These are phyloP conservation scores for Lactarius quietus DNA, from an alignment of 768 basidiomycete species.

Conservation along the genomic window DNA sequence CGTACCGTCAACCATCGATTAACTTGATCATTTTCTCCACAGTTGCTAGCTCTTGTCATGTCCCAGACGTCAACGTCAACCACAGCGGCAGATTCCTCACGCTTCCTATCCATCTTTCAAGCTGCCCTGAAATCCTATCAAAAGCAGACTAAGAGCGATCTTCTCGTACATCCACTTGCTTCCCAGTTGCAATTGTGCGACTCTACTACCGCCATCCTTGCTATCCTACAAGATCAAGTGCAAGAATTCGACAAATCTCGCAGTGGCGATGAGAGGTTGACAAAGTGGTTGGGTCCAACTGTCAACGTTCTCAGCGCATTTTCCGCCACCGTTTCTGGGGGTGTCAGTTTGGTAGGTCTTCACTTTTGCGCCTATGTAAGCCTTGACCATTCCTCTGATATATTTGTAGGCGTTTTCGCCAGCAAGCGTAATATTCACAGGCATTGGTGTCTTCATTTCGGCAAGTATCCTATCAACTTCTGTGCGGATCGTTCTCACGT, in stretches of 20 bases:
- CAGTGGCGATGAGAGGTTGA: background rate
- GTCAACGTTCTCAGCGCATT: background rate
- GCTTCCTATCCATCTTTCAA: background rate
- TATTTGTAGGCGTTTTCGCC: background rate
- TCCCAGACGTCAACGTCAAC: background rate
- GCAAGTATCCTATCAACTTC: background rate
- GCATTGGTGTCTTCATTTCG: background rate
- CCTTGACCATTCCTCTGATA: background rate
- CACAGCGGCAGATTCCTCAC: background rate
- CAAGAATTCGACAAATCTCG: background rate
- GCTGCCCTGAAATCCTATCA: background rate
- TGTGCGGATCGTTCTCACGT: background rate
- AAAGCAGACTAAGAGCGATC: background rate
- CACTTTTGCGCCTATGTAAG: background rate
- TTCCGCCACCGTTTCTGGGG: background rate
- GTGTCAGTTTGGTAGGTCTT: background rate
- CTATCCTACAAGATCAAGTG: background rate
- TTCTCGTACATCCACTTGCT: background rate
- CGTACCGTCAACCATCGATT: background rate
- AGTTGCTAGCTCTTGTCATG: background rate
- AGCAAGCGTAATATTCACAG: background rate
- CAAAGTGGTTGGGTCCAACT: background rate
- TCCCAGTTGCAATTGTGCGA: background rate
- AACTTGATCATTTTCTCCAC: background rate
- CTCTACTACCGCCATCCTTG: background rate